Base-by-base conservation (phyloP, 768 basidiomycete species). In the Mycena crocata region DNA sequence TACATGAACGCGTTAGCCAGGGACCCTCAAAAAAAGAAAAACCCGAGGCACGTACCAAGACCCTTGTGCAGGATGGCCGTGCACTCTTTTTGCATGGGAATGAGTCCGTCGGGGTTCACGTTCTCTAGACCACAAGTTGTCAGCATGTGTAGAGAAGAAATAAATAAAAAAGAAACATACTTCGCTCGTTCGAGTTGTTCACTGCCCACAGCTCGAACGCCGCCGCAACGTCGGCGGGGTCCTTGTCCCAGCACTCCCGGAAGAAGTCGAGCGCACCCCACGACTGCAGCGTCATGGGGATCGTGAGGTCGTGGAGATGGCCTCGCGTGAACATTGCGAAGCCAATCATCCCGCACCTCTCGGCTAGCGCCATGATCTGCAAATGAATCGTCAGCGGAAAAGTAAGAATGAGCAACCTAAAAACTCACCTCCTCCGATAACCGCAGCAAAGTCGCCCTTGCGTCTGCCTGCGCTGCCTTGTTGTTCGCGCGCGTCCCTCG, bases 181-280 rank as follows among this genome's bases (percentile, higher is more conserved):
- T 48, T 39, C 66, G 28, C 19, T 71, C 63, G 35, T 48, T 28
- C 5, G 31, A 46, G n/a, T n/a, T n/a, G n/a, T n/a, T 42, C 35
- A 57, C 45, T 5, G 54, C 59, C 70, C 68, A 71, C 26, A 60
- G 45, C 40, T 71, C 64, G 9, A 66, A 71, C 42, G 51, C 21
- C 15, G 26, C 32, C 15, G 50, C 42, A 3, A 65, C 21, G 45
- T 63, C 54, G 2, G 26, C 26, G 21, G 32, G n/a, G 23, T 57
- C 55, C 54, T 26, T 62, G 19, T 52, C 50, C 5, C 63, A 28
- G 34, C 56, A n/a, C 6, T 68, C 31, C 8, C 30, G 31, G 30
- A 68, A n/a, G 39, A 68, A 68, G 26, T 56, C 32, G 3, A 26
- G 30, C 24, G 52, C 31, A 32, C 56, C 60, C 23, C 26, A 23